Percentiles rank a stretch among this genome's conserved stretches.
Conservation (phyloP, 1,284 basidiomycete genomes). For the Ceratobasidium sp. region DNA sequence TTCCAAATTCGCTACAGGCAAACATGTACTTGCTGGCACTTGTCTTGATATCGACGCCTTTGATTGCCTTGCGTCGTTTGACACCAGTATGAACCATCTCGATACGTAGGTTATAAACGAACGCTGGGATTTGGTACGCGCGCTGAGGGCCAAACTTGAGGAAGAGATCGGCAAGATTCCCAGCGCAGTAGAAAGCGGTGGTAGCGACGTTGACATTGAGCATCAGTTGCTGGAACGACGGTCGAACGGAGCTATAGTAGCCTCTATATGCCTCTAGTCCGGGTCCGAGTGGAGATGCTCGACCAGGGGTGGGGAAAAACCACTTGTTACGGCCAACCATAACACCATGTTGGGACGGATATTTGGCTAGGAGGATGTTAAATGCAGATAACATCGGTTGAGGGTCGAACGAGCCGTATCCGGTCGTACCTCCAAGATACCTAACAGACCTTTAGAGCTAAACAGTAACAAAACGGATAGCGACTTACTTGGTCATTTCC, state of each 20-base stretch:
- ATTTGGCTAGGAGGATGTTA: slow-evolving; percentile 76
- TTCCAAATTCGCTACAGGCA: slow-evolving; percentile 66
- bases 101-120: slow-evolving; percentile 73
- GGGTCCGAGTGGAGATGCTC: slow-evolving; percentile 35
- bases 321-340: slow-evolving; percentile 82
- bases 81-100: slow-evolving; percentile 66
- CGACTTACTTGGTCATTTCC: slow-evolving; percentile 69
- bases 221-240: slow-evolving; percentile 78
- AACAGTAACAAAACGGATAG: slow-evolving; percentile 27
- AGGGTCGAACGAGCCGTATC: slow-evolving; percentile 72
- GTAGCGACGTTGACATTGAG: slow-evolving; percentile 85
- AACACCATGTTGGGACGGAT: slow-evolving; percentile 73
- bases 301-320: slow-evolving; percentile 76
- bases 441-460: slow-evolving; percentile 58
- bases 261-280: slow-evolving; percentile 78
- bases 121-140: slow-evolving; percentile 66
- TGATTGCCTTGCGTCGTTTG: slow-evolving; percentile 66
- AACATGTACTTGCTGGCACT: slow-evolving; percentile 68
- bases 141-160: slow-evolving; percentile 65
- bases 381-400: slow-evolving; percentile 78
- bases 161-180: slow-evolving; percentile 73
- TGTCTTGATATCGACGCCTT: slow-evolving; percentile 57
- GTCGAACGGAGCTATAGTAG: slow-evolving; percentile 81
- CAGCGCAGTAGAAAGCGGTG: slow-evolving; percentile 78
- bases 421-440: slow-evolving; percentile 68